Evolutionary conservation across 495 filamentous ascomycete species (phyloP).

Genomic region (Geopyxis carbonaria): DNA sequence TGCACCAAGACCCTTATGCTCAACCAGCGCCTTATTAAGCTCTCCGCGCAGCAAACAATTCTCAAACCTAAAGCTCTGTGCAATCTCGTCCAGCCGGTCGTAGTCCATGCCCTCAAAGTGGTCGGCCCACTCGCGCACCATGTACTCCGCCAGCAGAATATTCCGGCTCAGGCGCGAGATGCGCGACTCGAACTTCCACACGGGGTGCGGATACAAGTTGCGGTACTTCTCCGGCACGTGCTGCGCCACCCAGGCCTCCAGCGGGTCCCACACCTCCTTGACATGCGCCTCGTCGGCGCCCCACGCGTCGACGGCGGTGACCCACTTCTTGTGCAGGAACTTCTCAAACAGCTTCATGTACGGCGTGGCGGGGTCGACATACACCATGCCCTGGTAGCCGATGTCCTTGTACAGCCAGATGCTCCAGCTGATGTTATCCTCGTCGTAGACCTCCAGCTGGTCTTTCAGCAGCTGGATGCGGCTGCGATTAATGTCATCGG

Average conservation of each 20-base stretch:
- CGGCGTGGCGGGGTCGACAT: conserved; percentile 31
- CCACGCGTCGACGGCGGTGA: conserved; percentile 39
- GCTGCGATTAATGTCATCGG: conserved; percentile 32
- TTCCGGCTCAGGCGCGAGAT: conserved; percentile 36
- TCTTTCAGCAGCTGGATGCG: conserved; percentile 38
- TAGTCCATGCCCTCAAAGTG: conserved; percentile 37
- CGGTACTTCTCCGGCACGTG: conserved; percentile 14
- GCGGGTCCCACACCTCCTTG: conserved; percentile 21
- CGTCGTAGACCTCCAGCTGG: conserved; percentile 41
- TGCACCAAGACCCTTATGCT: conserved; percentile 11
- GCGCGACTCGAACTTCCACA: conserved; percentile 42
- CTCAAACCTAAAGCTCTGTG: conserved; percentile 39
- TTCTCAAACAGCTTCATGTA: conserved; percentile 36
- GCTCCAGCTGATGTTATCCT: conserved; percentile 39
- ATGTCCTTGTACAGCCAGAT: conserved; percentile 56
- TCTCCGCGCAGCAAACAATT: conserved; percentile 39
- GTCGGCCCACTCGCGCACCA: conserved; percentile 41
- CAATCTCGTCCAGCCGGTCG: conserved; percentile 40
- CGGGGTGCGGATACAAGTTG: conserved; percentile 34
- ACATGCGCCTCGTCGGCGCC: conserved; percentile 29
- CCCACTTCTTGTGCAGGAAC: conserved; percentile 40
- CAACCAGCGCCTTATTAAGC: conserved; percentile 36
- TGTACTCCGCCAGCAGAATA: conserved; percentile 35
- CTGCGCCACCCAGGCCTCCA: conserved; percentile 18
- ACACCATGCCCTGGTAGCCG: conserved; percentile 46